Base-by-base conservation (phyloP, 2,329 filamentous ascomycete species). In the Ophiostoma ips region DNA sequence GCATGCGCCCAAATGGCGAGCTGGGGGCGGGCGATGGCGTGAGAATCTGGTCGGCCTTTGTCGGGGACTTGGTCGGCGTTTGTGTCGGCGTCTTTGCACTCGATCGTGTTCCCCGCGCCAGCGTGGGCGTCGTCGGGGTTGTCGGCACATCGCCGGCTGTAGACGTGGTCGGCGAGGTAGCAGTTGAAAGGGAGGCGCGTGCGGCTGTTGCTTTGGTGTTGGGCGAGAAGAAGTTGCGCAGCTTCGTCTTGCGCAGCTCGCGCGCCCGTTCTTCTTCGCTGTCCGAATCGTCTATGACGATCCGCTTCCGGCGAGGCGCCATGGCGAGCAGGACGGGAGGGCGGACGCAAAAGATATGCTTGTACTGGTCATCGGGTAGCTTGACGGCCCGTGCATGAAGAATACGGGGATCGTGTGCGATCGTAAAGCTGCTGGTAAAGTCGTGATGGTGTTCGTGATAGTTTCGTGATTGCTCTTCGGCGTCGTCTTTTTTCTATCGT, bases 261-360 rank as follows among this genome's bases (percentile, higher is more conserved):
- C 58, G 58, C 49, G 56, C 62, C n/a, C 57, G 40, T 49, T 73
- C 69, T 31, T 67, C 64, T 55, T 74, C 69, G 55, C 76, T 71
- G 55, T 74, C 70, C 49, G 73, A 72, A 41, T 68, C 69, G 55
- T 71, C 67, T 53, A 77, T 63, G 58, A 74, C 64, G 62, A 75
- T 78, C 57, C 72, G 73, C 68, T 71, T 76, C 57, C 72, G 73
- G 62, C 77, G 73, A 64, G 75, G 74, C 59, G 73, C 72, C 76
- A 79, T 79, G 56, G 59, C 60, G 40, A 43, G 28, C 40, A 43
- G 40, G 40, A 16, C 24, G 24, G 24, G 40, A 43, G 21, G 24
- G 24, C 30, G 24, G 40, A 30, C 40, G 16, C 13, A 15, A 30
- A 12, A 41, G 21, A 8, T 13, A 15, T 11, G 9, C 15, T n/a